phyloP scores from a whole-genome alignment of 2,329 filamentous ascomycete species.

The Didymella keratinophila region DNA sequence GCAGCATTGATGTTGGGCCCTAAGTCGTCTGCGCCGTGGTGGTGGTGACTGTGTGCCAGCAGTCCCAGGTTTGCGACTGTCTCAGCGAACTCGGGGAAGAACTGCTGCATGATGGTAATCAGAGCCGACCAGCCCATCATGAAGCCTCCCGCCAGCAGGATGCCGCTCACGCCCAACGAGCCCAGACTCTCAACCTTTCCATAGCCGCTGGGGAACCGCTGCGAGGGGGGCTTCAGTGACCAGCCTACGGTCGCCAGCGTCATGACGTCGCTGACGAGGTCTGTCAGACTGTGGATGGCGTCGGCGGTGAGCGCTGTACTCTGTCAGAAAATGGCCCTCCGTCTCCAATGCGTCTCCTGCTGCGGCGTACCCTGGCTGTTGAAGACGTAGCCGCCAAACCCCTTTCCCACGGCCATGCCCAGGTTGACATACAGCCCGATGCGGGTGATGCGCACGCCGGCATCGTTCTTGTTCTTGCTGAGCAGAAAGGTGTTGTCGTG shows the following conservation, averaged over 20 bases:
- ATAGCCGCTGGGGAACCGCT: constrained; percentile 87
- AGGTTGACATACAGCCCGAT: constrained; percentile 90
- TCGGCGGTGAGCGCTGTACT: constrained; percentile 79
- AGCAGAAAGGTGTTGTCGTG: constrained; percentile 86
- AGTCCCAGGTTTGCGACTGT: constrained; percentile 54
- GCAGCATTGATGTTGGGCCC: constrained; percentile 91
- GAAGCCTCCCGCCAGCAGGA: constrained; percentile 86
- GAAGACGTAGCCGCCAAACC: constrained; percentile 89
- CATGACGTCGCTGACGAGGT: constrained; percentile 92
- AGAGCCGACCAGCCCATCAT: constrained; percentile 80
- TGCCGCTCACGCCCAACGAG: constrained; percentile 88
- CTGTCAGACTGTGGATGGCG: constrained; percentile 93
- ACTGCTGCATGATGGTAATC: constrained; percentile 64
- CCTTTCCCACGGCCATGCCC: constrained; percentile 92
- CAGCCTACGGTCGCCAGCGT: constrained; percentile 94
- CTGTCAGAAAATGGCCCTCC: neutral
- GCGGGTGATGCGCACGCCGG: constrained; percentile 90
- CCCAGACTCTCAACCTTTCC: constrained; percentile 98
- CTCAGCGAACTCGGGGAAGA: constrained; percentile 57
- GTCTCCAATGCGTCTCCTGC: neutral
- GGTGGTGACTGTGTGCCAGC: constrained; percentile 67
- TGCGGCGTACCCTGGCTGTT: constrained; percentile 72
- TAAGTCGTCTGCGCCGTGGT: constrained; percentile 64
- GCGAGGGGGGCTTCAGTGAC: constrained; percentile 84
- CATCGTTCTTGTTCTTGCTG: constrained; percentile 85